Conservation (phyloP, 176 grass and related monocot genomes). For the Cocos nucifera region DNA sequence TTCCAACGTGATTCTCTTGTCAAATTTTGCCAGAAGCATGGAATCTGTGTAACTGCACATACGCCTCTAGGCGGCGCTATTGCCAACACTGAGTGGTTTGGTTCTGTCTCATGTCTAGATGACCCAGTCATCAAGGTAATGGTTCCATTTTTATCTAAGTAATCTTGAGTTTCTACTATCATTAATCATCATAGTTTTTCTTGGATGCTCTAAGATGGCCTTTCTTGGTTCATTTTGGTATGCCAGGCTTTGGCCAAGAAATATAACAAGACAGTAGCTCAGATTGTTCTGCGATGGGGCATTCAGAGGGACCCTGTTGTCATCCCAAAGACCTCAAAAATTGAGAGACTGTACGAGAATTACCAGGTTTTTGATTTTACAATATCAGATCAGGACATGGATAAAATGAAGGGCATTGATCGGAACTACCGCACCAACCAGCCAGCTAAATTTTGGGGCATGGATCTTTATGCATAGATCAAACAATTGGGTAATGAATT, state of each 20-base stretch:
- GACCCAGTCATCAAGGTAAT: constrained; percentile 76
- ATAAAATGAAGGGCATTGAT: constrained; percentile 68
- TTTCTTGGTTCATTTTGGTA: not conserved
- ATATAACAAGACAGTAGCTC: constrained; percentile 58
- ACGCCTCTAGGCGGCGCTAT: constrained; percentile 75
- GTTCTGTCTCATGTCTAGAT: constrained; percentile 69
- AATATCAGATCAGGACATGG: constrained; percentile 64
- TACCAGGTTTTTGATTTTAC: constrained; percentile 57
- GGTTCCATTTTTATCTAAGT: not conserved
- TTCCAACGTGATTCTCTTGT: constrained; percentile 88
- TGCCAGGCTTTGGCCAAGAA: constrained; percentile 61
- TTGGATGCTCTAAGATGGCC: not conserved
- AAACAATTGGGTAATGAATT: no score
- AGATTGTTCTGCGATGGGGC: constrained; percentile 67
- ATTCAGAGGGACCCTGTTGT: constrained; percentile 84
- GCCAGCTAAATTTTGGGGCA: constrained; percentile 90
- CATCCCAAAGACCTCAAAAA: constrained; percentile 85
- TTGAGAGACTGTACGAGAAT: constrained; percentile 61
- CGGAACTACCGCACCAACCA: constrained; percentile 71
- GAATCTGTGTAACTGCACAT: constrained; percentile 72
- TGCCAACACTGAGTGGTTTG: constrained; percentile 78
- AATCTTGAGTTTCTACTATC: not conserved
- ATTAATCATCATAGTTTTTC: not conserved
- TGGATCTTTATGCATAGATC: constrained; percentile 61
- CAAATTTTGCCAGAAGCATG: constrained; percentile 96